Percentiles rank a stretch among this genome's conserved stretches.
These are phyloP conservation scores for Linnemannia zychae DNA, from an alignment of 192 early-diverging fungal species.

Conservation along the genomic window DNA sequence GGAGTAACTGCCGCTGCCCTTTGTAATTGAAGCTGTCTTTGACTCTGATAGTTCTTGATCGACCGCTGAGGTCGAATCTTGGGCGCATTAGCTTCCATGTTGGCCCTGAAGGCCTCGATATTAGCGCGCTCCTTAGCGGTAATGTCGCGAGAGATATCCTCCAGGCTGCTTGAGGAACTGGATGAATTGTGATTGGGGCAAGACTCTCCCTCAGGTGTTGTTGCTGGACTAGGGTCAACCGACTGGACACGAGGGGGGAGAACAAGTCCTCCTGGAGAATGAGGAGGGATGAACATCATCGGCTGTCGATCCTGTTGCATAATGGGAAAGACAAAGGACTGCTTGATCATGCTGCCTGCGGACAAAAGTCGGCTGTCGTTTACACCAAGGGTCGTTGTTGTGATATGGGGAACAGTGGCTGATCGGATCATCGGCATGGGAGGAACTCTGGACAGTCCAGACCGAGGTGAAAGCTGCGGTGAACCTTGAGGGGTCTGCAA, in stretches of 20 bases:
- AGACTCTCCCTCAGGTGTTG: slow-evolving; percentile 28
- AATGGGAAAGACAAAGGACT: slow-evolving; percentile 25
- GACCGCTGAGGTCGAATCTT: slow-evolving; percentile 29
- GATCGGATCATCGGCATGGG: slow-evolving; percentile 39
- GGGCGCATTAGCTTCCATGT: slow-evolving; percentile 3
- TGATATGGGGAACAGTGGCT: slow-evolving; percentile 39
- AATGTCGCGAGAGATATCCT: slow-evolving; percentile 9
- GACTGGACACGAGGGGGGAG: slow-evolving; percentile 21
- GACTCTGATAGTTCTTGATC: slow-evolving; percentile 18
- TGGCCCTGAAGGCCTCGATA: slow-evolving; percentile 5
- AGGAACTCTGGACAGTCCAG: not conserved
- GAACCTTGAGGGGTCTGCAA: slow-evolving; percentile 44
- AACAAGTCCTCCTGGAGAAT: slow-evolving; percentile 51
- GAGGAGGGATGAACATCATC: slow-evolving; percentile 30
- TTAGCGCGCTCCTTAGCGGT: not conserved
- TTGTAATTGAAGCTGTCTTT: slow-evolving; percentile 8
- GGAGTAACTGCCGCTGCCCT: slow-evolving; percentile 2
- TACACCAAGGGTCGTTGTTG: slow-evolving; percentile 25
- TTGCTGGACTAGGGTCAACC: slow-evolving; percentile 12
- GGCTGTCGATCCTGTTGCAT: not conserved
- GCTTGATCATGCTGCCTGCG: slow-evolving; percentile 35
- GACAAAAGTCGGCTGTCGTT: slow-evolving; percentile 27
- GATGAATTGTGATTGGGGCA: not conserved
- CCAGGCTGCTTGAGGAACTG: not conserved
- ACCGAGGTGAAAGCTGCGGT: slow-evolving; percentile 11